Percentiles rank a stretch among this genome's conserved stretches.
phyloP scores from a whole-genome alignment of 257 asterid genomes.

The Marsdenia floribunda region DNA sequence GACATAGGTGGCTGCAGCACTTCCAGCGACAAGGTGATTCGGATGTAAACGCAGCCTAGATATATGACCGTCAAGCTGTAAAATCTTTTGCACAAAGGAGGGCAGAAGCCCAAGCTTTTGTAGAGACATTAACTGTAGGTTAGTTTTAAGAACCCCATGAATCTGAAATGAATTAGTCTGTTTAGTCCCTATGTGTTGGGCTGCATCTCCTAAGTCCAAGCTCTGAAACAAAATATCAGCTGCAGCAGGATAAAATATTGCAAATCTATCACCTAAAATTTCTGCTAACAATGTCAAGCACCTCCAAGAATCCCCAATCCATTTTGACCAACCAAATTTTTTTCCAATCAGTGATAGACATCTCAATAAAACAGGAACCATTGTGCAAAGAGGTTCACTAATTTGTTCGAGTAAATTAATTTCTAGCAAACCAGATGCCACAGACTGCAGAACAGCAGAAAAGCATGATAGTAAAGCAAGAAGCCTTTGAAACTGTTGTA shows the following conservation, averaged over 20 bases:
- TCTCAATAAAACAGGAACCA: conserved; percentile 74
- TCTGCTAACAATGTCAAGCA: conserved; percentile 98
- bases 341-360: conserved; percentile 81
- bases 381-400: conserved; percentile 73
- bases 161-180: conserved; percentile 70
- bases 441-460: conserved; percentile 87
- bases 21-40: conserved; percentile 81
- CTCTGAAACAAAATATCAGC: conserved; percentile 86
- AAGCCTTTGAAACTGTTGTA: conserved; percentile 81
- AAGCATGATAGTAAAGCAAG: conserved; percentile 74
- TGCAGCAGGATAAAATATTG: conserved; percentile 65
- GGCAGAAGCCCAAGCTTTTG: conserved; percentile 90
- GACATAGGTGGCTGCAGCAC: conserved; percentile 84
- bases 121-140: conserved; percentile 80
- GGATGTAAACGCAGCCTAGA: conserved; percentile 95
- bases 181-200: conserved; percentile 29
- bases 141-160: conserved; percentile 95
- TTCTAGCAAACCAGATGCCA: conserved; percentile 96
- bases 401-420: conserved; percentile 80
- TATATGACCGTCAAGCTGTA: conserved; percentile 63
- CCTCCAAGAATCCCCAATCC: conserved; percentile 97
- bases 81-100: conserved; percentile 62
- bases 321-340: conserved; percentile 91
- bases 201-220: conserved; percentile 45
- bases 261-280: conserved; percentile 78